phyloP scores from a whole-genome alignment of 2,329 filamentous ascomycete species.

The Nakataea oryzae region DNA sequence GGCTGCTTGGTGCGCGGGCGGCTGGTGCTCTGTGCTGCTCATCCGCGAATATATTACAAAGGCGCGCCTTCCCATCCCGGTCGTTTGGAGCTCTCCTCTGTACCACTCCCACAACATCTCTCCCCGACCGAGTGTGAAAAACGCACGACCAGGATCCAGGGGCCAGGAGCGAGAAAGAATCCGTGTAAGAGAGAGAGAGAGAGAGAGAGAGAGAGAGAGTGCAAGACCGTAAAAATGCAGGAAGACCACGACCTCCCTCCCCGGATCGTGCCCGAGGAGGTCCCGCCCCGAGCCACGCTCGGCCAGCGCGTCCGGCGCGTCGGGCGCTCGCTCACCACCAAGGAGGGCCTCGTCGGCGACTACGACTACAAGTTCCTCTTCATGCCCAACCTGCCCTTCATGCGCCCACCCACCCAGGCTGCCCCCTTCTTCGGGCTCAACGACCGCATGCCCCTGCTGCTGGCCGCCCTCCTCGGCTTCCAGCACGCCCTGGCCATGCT shows the following conservation, averaged over 20 bases:
- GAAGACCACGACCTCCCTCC: conserved; percentile 40
- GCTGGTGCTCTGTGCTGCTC: no score
- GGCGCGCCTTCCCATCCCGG: no score
- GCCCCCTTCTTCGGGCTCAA: conserved; percentile 80
- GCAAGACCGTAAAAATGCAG: conserved; percentile 31
- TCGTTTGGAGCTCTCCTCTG: no score
- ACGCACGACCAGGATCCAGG: no score
- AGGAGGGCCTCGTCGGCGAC: conserved; percentile 66
- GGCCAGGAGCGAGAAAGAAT: background rate
- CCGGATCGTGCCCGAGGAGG: conserved; percentile 31
- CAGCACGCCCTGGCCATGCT: conserved; percentile 74
- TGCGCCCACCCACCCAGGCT: conserved; percentile 47
- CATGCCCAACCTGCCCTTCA: conserved; percentile 71
- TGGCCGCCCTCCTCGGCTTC: conserved; percentile 65
- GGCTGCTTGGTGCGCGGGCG: no score
- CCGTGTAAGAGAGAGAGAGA: background rate
- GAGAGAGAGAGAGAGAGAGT: background rate
- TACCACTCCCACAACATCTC: no score
- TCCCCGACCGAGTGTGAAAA: no score
- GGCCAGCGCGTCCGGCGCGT: conserved; percentile 17
- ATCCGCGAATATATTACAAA: no score
- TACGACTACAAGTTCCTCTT: conserved; percentile 92
- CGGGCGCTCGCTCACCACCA: conserved; percentile 39
- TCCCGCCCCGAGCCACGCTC: conserved; percentile 18
- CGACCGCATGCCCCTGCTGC: conserved; percentile 63